Evolutionary conservation across 306 rosid genomes (phyloP), one percentile per base, ranked within the genome.

Genomic region (Macrotyloma uniflorum): DNA sequence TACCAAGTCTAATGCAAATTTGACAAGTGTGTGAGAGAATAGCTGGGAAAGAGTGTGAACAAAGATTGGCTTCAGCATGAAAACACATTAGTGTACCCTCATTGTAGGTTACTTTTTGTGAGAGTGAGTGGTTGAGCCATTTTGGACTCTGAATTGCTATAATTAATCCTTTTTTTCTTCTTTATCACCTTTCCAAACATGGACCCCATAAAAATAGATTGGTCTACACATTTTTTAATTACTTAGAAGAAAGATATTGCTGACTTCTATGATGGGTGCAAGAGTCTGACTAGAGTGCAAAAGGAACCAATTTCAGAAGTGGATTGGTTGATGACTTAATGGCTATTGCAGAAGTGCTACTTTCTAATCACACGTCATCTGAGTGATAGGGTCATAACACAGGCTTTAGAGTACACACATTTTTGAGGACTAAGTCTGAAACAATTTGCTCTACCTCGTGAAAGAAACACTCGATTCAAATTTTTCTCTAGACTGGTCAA

Each of bases 61-160:
- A 67, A 77, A 74, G 71, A 78, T 51, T 32, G 42, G 65, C 50
- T 68, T 77, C 36, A 67, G 58, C 68, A 72, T 67, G 79, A 77
- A 11, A 80, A 72, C 16, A 50, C n/a, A 46, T 42, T 63, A 68
- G 85, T 30, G 64, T 7, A n/a, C 51, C 58, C 54, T 75, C 46
- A 59, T 80, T 80, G 30, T 43, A 63, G 49, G 77, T 67, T 67
- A 77, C 75, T 72, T 16, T 54, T 32, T 75, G 14, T 57, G 13
- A 33, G 79, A 78, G 82, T 82, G 54, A 82, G 84, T 82, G 47
- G 88, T 85, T 85, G 84, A 79, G 57, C n/a, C 22, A n/a, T n/a
- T 49, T 13, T 35, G 83, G 76, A 22, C 49, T 70, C 23, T 33
- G 50, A 72, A 33, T 54, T n/a, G 32, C 59, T 58, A 77, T 81